Evolutionary conservation across 768 basidiomycete species (phyloP).

Genomic region (Tricholoma bakamatsutake): DNA sequence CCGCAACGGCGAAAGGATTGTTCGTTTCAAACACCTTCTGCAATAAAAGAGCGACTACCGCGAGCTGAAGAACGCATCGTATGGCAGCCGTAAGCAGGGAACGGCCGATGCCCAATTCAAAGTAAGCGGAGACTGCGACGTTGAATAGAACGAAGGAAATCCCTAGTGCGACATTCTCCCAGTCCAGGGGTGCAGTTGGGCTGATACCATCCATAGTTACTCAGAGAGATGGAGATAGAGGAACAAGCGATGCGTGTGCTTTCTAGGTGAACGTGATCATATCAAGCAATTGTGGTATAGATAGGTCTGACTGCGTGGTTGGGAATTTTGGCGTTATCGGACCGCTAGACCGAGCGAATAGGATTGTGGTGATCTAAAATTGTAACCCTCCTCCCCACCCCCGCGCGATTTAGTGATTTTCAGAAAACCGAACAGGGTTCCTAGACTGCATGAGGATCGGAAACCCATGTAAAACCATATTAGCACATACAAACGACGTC

Average conservation of each 20-base stretch:
- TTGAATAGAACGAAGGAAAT: constrained; percentile 74
- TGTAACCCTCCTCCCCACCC: too few species aligned
- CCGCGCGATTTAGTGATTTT: too few species aligned
- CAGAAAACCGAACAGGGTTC: too few species aligned
- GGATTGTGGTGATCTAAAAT: too few species aligned
- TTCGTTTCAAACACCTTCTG: constrained; percentile 72
- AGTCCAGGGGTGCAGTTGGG: constrained; percentile 36
- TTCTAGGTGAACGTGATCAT: too few species aligned
- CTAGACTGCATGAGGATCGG: too few species aligned
- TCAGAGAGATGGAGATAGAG: background rate
- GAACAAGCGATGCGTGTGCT: background rate
- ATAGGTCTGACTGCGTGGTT: too few species aligned
- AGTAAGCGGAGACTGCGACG: constrained; percentile 53
- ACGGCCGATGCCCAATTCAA: constrained; percentile 63
- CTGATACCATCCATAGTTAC: background rate
- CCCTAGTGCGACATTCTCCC: constrained; percentile 73
- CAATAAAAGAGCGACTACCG: constrained; percentile 63
- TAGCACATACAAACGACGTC: too few species aligned
- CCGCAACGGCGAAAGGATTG: constrained; percentile 68
- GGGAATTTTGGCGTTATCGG: background rate
- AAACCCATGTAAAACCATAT: too few species aligned
- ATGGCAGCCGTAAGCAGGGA: constrained; percentile 65
- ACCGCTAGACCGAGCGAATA: background rate
- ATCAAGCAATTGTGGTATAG: too few species aligned
- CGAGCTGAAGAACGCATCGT: constrained; percentile 75